phyloP scores from a whole-genome alignment of 257 asterid genomes.

The Coffea eugenioides region DNA sequence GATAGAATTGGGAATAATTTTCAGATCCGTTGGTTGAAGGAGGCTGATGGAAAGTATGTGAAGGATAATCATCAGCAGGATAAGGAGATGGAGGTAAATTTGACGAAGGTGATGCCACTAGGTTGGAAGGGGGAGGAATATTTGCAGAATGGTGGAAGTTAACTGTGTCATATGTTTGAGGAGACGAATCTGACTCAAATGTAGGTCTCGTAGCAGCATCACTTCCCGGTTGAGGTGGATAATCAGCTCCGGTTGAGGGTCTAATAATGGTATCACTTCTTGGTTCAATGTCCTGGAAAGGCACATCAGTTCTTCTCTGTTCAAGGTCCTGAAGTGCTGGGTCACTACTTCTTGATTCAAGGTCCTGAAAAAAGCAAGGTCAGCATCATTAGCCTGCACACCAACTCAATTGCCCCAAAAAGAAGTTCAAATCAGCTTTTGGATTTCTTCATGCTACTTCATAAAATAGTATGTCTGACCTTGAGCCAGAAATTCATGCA shows the following conservation, averaged over 20 bases:
- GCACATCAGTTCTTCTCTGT: slow-evolving; percentile 5
- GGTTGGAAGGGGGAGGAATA: slow-evolving; percentile 37
- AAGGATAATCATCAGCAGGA: slow-evolving; percentile 24
- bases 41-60: slow-evolving; percentile 38
- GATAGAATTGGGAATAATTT: slow-evolving; percentile 50
- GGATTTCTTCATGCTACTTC: neutral
- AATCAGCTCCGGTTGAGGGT: slow-evolving; percentile 37
- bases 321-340: slow-evolving; percentile 19
- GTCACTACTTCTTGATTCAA: slow-evolving; percentile 34
- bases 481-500: neutral
- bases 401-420: neutral
- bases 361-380: slow-evolving; percentile 47
- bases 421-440: neutral
- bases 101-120: slow-evolving; percentile 29
- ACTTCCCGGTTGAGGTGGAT: slow-evolving; percentile 28
- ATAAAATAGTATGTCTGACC: neutral
- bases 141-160: slow-evolving; percentile 38
- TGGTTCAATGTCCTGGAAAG: slow-evolving; percentile 56
- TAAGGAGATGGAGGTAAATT: slow-evolving; percentile 39
- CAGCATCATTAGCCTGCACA: slow-evolving; percentile 9
- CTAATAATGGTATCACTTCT: slow-evolving; percentile 28
- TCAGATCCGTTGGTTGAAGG: slow-evolving; percentile 46
- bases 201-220: slow-evolving; percentile 31
- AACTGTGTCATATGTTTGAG: slow-evolving; percentile 13
- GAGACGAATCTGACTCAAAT: slow-evolving; percentile 30